Conservation (phyloP, 257 asterid species). For the Solanum habrochaites region DNA sequence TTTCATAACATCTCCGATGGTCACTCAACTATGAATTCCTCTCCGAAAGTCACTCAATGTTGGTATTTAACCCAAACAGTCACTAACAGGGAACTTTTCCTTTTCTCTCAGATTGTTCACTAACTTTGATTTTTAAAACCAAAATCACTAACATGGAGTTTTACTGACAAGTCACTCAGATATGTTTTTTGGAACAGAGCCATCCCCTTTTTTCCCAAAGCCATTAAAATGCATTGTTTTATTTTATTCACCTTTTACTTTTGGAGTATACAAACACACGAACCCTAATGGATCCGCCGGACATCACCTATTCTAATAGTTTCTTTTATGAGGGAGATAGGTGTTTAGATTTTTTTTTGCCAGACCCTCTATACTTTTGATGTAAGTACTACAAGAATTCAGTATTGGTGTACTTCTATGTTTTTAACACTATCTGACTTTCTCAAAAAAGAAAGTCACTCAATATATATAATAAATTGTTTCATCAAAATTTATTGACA, state of each 20-base stretch:
- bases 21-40: background rate
- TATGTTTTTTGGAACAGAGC: too few relatives aligned
- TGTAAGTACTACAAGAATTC: background rate
- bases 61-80: background rate
- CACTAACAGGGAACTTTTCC: background rate
- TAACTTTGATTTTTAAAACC: background rate
- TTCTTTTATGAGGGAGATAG: too few relatives aligned
- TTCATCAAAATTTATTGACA: background rate
- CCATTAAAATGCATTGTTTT: too few relatives aligned
- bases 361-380: background rate
- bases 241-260: too few relatives aligned
- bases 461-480: background rate
- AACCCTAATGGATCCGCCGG: too few relatives aligned
- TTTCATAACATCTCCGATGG: background rate
- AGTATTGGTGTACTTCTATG: background rate
- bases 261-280: too few relatives aligned
- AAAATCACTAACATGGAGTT: background rate
- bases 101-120: background rate
- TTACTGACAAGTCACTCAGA: background rate
- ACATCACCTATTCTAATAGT: too few relatives aligned
- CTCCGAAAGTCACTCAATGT: background rate
- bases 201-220: too few relatives aligned
- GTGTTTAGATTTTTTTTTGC: too few relatives aligned
- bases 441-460: background rate
- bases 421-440: background rate